Percentiles rank a stretch among this genome's conserved stretches.
phyloP scores from a whole-genome alignment of 345 rosid species.

The Acer saccharum region DNA sequence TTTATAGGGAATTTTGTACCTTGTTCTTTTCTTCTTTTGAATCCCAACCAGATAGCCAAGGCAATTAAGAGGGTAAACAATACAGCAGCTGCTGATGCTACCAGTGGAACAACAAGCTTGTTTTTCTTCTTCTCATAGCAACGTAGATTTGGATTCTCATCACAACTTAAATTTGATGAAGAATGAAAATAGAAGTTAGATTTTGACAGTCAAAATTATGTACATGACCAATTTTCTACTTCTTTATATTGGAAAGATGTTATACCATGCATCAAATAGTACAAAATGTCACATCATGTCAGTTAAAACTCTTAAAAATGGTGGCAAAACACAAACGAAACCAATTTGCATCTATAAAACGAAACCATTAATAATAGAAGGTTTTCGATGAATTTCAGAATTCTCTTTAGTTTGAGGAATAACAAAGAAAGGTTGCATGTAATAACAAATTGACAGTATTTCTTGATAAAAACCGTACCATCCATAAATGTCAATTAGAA shows the following conservation, averaged over 20 bases:
- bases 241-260: too few species aligned
- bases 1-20: conserved; percentile 9
- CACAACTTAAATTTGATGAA: conserved; percentile 29
- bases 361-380: too few species aligned
- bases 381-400: too few species aligned
- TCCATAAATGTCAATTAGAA: too few species aligned
- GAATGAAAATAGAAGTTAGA: neutral
- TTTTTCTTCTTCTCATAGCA: conserved; percentile 36
- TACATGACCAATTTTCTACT: neutral
- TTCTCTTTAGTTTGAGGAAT: too few species aligned
- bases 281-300: too few species aligned
- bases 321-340: neutral
- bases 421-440: too few species aligned
- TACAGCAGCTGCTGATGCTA: conserved; percentile 20
- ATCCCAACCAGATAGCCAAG: conserved; percentile 5
- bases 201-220: neutral
- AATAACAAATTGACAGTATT: too few species aligned
- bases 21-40: conserved; percentile 16
- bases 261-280: too few species aligned
- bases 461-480: too few species aligned
- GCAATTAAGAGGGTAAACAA: conserved; percentile 12
- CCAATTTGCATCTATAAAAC: too few species aligned
- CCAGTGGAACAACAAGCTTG: conserved; percentile 14
- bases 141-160: conserved; percentile 36
- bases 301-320: neutral